Evolutionary conservation across 108 stramenopile genomes (phyloP).

Genomic region (Pseudonitzschia multiseries): DNA sequence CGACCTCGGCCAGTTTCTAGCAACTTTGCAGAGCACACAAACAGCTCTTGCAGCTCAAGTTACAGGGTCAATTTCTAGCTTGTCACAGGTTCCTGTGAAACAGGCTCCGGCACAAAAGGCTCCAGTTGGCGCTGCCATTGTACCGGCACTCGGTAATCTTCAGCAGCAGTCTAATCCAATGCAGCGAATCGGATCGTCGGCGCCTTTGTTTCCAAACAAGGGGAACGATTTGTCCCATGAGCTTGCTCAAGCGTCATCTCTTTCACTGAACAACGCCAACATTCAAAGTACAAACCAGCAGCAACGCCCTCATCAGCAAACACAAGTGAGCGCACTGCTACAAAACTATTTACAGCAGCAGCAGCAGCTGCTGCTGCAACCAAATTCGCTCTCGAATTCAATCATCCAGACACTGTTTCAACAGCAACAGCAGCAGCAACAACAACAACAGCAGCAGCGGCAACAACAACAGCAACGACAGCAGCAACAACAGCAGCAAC

Average conservation of each 20-base stretch:
- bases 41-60: neutral
- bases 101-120: conserved; percentile 60
- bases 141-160: neutral
- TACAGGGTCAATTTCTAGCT: neutral
- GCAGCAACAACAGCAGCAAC: too few species aligned
- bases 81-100: conserved; percentile 17
- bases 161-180: neutral
- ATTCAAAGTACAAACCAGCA: neutral
- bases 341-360: neutral
- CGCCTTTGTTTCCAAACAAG: neutral
- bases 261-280: neutral
- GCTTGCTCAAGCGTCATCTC: neutral
- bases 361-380: neutral
- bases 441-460: neutral
- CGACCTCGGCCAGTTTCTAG: neutral
- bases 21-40: conserved; percentile 3
- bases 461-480: neutral
- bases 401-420: neutral
- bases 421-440: neutral
- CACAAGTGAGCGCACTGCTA: neutral
- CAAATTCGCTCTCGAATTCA: neutral
- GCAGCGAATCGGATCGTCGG: neutral
- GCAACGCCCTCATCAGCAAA: neutral
- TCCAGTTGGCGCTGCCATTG: neutral
- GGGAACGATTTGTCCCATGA: neutral